Evolutionary conservation across 2,329 filamentous ascomycete species (phyloP).

Genomic region (Lasiodiplodia citricola): DNA sequence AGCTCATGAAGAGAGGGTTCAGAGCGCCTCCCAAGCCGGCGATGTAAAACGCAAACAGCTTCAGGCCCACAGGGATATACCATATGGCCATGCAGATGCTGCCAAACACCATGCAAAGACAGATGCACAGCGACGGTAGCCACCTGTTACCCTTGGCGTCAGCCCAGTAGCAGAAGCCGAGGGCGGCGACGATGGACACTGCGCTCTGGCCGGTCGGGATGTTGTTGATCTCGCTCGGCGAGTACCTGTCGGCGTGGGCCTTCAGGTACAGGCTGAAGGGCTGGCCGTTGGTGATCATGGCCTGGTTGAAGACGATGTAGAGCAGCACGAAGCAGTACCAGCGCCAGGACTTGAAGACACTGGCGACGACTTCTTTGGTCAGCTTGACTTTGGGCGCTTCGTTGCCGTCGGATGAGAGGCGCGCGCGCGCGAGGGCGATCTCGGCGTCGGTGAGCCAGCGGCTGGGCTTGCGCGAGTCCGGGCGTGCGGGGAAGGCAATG

Average conservation of each 20-base stretch:
- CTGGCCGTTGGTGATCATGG: constrained; percentile 16
- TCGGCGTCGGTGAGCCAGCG: neutral
- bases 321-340: constrained; percentile 11
- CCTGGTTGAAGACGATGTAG: constrained; percentile 21
- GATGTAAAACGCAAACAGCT: constrained; percentile 10
- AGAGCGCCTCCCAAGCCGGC: neutral
- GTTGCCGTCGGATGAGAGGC: neutral
- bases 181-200: neutral
- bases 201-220: constrained; percentile 10
- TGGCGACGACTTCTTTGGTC: neutral
- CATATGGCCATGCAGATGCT: constrained; percentile 1
- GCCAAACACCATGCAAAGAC: neutral
- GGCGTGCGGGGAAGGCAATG: constrained; percentile 32
- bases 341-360: constrained; percentile 2
- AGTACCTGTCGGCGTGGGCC: neutral
- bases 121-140: neutral
- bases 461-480: neutral
- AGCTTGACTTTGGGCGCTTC: constrained; percentile 9
- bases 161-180: constrained; percentile 1
- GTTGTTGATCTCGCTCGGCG: constrained; percentile 18
- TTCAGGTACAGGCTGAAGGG: neutral
- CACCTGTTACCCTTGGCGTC: neutral
- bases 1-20: neutral
- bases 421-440: neutral
- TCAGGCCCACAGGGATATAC: neutral